phyloP scores from a whole-genome alignment of 139 green algal genomes.

The Volvox reticuliferus region DNA sequence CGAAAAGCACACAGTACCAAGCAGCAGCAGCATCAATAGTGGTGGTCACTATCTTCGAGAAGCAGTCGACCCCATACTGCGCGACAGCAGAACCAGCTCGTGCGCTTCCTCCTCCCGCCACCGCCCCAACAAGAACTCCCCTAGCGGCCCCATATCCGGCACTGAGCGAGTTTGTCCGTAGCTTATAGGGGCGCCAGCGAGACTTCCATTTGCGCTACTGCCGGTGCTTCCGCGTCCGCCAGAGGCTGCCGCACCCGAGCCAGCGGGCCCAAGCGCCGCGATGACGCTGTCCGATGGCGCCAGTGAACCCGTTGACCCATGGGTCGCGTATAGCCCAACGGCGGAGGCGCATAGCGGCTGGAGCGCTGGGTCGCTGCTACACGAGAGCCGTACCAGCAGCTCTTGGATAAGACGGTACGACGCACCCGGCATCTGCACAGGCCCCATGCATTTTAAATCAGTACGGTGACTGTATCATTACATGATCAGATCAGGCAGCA shows the following conservation, averaged over 20 bases:
- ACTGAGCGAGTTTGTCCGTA: not conserved
- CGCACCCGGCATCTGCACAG: constrained; percentile 43
- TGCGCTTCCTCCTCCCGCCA: constrained; percentile 66
- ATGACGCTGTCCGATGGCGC: constrained; percentile 2
- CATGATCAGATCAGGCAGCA: too few species aligned
- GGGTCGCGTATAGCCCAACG: not conserved
- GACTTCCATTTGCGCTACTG: not conserved
- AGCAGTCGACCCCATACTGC: constrained; percentile 20
- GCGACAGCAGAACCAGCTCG: constrained; percentile 42
- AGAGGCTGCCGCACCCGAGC: not conserved
- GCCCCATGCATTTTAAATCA: too few species aligned
- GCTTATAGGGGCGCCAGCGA: not conserved
- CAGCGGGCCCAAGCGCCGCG: not conserved
- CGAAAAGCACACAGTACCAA: too few species aligned
- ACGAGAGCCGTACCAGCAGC: constrained; percentile 49
- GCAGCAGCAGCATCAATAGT: not conserved
- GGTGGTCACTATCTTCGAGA: too few species aligned
- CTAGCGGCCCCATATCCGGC: constrained; percentile 59
- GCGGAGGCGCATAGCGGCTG: constrained; percentile 50
- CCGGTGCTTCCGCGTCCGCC: not conserved
- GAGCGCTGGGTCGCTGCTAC: constrained; percentile 47
- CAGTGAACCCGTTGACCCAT: not conserved
- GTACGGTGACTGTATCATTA: too few species aligned
- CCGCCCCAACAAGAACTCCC: constrained; percentile 64
- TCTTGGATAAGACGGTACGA: constrained; percentile 38